Base-by-base conservation (phyloP, 2,329 filamentous ascomycete species). In the Fusarium aywerte region DNA sequence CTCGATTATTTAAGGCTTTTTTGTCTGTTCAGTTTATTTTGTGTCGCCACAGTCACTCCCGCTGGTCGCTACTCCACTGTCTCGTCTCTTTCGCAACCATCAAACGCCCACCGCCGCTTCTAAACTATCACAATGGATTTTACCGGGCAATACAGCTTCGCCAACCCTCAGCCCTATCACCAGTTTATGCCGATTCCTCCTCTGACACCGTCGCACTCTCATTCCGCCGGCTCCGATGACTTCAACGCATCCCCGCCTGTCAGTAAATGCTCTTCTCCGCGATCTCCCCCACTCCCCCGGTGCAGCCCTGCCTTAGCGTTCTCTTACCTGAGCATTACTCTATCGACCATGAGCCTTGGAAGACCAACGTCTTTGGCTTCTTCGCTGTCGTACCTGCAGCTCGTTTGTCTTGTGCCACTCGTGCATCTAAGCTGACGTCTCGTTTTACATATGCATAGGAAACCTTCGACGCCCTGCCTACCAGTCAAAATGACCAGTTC, bases 241-340 rank as follows among this genome's bases (percentile, higher is more conserved):
- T 87, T 84, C 73, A 82, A 79, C 58, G 83, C 83, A 52, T 87
- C 85, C 69, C 82, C 85, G 71, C 82, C 84, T 75, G 85, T 87
- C 78, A 78, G 83, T 83, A 65, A 53, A 66, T 70, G 62, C 65
- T 65, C 61, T 62, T 63, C 73, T 73, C 58, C 70, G 62, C 62
- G 59, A 60, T 70, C 62, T 72, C 45, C 69, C 67, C 67, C 72
- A 69, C 65, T 65, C 65, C 58, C 62, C 65, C 65, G 56, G 67
- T 67, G 63, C 69, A 72, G 70, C 68, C 70, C 65, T 73, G 65
- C 65, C 72, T 74, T 74, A 69, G 69, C 73, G 69, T 63, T 68
- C 58, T 40, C 72, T 76, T 75, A 77, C 73, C 73, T 76, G 73
- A 77, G 71, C 75, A 77, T 78, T 74, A 77, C 74, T 67, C 71